phyloP scores from a whole-genome alignment of 192 early-diverging fungal species.

The Backusella macrospora region DNA sequence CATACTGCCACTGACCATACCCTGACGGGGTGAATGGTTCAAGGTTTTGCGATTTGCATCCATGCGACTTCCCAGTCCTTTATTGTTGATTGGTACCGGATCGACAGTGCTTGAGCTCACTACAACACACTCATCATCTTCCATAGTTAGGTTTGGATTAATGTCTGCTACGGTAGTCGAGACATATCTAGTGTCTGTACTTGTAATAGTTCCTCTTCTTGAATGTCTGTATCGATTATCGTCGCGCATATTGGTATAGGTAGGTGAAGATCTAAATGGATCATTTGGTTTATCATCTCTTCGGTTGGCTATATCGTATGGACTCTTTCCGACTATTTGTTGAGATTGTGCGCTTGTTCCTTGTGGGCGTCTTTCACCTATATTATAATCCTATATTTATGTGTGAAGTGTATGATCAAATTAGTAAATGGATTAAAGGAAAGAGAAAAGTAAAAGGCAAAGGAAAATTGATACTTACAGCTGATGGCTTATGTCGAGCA shows the following conservation, averaged over 20 bases:
- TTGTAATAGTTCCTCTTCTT: slow-evolving; percentile 23
- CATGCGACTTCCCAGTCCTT: slow-evolving; percentile 12
- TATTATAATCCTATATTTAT: slow-evolving; percentile 33
- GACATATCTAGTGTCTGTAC: slow-evolving; percentile 9
- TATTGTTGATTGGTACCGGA: slow-evolving; percentile 50
- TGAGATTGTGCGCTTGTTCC: slow-evolving; percentile 30
- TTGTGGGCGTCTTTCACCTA: slow-evolving; percentile 17
- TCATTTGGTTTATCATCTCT: slow-evolving; percentile 30
- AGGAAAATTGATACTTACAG: slow-evolving; percentile 7
- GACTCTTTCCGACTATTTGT: slow-evolving; percentile 27
- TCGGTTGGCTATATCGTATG: slow-evolving; percentile 25
- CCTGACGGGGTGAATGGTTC: slow-evolving; percentile 28
- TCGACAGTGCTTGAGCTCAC: slow-evolving; percentile 55
- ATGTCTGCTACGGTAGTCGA: background rate
- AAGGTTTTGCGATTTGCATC: slow-evolving; percentile 13
- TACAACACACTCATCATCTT: slow-evolving; percentile 52
- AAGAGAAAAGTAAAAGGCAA: background rate
- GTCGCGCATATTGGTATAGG: slow-evolving; percentile 8
- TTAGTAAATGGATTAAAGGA: background rate
- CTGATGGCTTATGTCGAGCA: slow-evolving; percentile 2
- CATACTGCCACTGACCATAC: slow-evolving; percentile 24
- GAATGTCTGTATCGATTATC: slow-evolving; percentile 18
- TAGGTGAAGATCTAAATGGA: slow-evolving; percentile 33
- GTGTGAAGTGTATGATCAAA: background rate
- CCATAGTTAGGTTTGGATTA: slow-evolving; percentile 18